Base-by-base conservation (phyloP, 163 green algal genomes). In the Scenedesmus sp. region DNA sequence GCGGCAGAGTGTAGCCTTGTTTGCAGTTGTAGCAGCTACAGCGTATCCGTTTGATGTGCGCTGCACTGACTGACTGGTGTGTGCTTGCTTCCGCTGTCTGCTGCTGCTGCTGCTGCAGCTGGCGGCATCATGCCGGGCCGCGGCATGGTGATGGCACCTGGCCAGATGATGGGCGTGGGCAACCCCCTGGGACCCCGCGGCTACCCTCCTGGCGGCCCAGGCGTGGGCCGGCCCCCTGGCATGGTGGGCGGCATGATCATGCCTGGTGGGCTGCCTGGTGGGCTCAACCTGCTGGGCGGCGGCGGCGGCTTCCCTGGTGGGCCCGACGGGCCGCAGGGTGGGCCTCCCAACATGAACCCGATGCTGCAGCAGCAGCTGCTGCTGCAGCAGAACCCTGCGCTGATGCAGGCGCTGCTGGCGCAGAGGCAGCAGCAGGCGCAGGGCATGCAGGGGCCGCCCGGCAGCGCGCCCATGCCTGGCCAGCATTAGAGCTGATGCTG, bases 61-160 rank as follows among this genome's bases (percentile, higher is more conserved):
- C 4, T 73, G 9, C 67, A 56, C 59, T 60, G 59, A 52, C 84
- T 2, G n/a, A 59, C 83, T 62, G n/a, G 4, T 56, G 20, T 52
- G n/a, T 74, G 82, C 84, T 59, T 89, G 46, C 46, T 46, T 73
- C 13, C 64, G 12, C 52, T 18, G 52, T 13, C 13, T 18, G 34
- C 66, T 10, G 70, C 12, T 62, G 2, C 8, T 86, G 73, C 67
- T 84, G n/a, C 10, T 84, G 46, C 46, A 59, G 10, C 8, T 84
- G 66, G 23, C 56, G 87, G 87, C 64, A 79, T 91, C 23, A 87
- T 91, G 74, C 87, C 87, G 15, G 76, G 87, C 46, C 87, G 76
- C 70, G 87, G 87, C 76, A 87, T 91, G 87, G 81, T 91, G 87
- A 91, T 91, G 87, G 87, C 73, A 8, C 87, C 87, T 55, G 87